A percentile compares a stretch with the other conserved stretches of the same genome.
Evolutionary conservation across 495 filamentous ascomycete genomes (phyloP).

Genomic region (Aspergillus mulundensis): DNA sequence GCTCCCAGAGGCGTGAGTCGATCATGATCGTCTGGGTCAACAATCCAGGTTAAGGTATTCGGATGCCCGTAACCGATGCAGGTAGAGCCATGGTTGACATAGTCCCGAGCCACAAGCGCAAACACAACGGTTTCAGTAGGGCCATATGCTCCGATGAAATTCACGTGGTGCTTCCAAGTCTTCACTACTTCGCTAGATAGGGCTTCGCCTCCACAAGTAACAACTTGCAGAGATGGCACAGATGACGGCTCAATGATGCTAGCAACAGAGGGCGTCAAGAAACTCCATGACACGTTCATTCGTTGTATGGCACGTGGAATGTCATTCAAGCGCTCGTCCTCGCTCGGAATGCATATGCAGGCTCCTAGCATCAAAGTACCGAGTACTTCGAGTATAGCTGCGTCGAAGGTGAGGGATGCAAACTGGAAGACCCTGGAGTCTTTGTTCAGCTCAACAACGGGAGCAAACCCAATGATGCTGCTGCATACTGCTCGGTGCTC

Average conservation of each 20-base stretch:
- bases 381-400: slow-evolving; percentile 47
- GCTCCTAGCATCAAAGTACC: slow-evolving; percentile 53
- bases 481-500: slow-evolving; percentile 47
- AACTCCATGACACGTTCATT: slow-evolving; percentile 46
- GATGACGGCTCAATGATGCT: slow-evolving; percentile 45
- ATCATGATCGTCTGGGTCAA: slow-evolving; percentile 47
- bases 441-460: slow-evolving; percentile 25
- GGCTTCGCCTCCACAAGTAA: slow-evolving; percentile 47
- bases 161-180: slow-evolving; percentile 50
- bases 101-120: slow-evolving; percentile 32
- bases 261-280: slow-evolving; percentile 53
- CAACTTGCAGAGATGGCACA: slow-evolving; percentile 39
- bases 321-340: slow-evolving; percentile 52
- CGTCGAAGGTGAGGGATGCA: slow-evolving; percentile 53
- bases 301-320: slow-evolving; percentile 45
- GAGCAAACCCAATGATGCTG: slow-evolving; percentile 41
- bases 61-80: slow-evolving; percentile 48
- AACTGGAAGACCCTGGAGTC: slow-evolving; percentile 49
- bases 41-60: slow-evolving; percentile 51
- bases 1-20: slow-evolving; percentile 48
- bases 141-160: slow-evolving; percentile 56
- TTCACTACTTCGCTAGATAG: slow-evolving; percentile 46
- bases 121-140: slow-evolving; percentile 51
- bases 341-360: slow-evolving; percentile 58
- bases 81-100: slow-evolving; percentile 31